Evolutionary conservation across 1,139 yeast genomes (phyloP), one percentile per base, ranked within the genome.

Genomic region (Suhomyces atakaporum): DNA sequence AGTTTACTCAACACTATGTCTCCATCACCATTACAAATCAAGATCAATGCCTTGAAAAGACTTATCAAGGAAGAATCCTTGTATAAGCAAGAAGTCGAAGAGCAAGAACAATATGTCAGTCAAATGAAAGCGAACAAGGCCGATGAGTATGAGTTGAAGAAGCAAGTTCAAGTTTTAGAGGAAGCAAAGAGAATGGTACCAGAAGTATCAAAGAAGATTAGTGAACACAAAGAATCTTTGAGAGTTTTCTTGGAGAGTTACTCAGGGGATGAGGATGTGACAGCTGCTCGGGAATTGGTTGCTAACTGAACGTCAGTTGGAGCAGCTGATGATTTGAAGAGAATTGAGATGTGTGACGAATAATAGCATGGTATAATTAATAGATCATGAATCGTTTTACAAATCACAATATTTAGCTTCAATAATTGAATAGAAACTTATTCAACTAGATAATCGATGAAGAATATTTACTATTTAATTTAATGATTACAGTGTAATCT

Each of bases 21-120:
- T 2, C 96, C 96, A 30, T 69, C 89, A 2, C 81, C 75, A 45
- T 61, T 86, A 36, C 86, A 84, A 50, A 87, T 89, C 61, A 88
- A 88, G 53, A 72, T 77, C 33, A 79, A 77, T 45, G 94, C 96
- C 3, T 69, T 89, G 36, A 75, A 76, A 45, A 73, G 96, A 43
- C 70, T 90, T 25, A 53, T 84, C 36, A 87, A 87, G 50, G 97
- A 89, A 56, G 81, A 83, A 48, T 55, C 56, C 11, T 66, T 80
- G 28, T 89, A 88, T 56, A 65, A 73, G 33, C 69, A 74, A 41
- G 96, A 89, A 54, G 71, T 79, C 23, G 59, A 59, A 11, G 88
- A 84, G 38, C 88, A 84, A 47, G 70, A 75, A 30, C 56, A 60
- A n/a, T 66, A 63, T 39, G 74, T 81, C 9, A 60, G 62, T 4